Base-by-base conservation (phyloP, 805 yeast genomes). In the Candida insectorum region DNA sequence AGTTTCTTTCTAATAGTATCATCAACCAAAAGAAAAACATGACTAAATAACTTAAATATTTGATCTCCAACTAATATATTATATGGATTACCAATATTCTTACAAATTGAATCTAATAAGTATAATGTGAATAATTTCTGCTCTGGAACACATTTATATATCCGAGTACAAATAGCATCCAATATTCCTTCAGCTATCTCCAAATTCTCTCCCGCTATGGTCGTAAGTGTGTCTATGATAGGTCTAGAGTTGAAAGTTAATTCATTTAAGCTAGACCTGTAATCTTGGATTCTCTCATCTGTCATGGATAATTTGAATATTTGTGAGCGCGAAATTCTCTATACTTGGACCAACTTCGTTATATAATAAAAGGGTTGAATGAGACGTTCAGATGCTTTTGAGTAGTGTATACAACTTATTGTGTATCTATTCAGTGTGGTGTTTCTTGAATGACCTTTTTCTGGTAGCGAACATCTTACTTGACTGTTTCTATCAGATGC, bases 231-330 rank as follows among this genome's bases (percentile, higher is more conserved):
- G 24, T 85, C 81, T 40, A 93, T 93, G 34, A 89, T 85, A 8
- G 97, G 97, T 39, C 87, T 71, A 6, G 96, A 86, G 57, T 88
- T 89, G 62, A 83, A 82, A 4, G 95, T 86, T 40, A 93, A 68
- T 37, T 85, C 93, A 21, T 72, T 72, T 26, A 91, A 65, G 20
- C 88, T 78, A 43, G 73, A 74, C 26, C 73, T 72, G 57, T 82
- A 91, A 57, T 89, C 96, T 40, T 60, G 62, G 6, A 49, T 37
- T 4, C 44, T 35, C 15, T 35, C 39, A n/a, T 10, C 28, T n/a
- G n/a, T n/a, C n/a, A n/a, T n/a, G n/a, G n/a, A n/a, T n/a, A n/a
- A n/a, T n/a, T n/a, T n/a, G n/a, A n/a, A n/a, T n/a, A n/a, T n/a
- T n/a, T n/a, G n/a, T n/a, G n/a, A n/a, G n/a, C n/a, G n/a, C n/a